Conservation (phyloP, 2,329 filamentous ascomycete species). For the Lecanicillium sp. region DNA sequence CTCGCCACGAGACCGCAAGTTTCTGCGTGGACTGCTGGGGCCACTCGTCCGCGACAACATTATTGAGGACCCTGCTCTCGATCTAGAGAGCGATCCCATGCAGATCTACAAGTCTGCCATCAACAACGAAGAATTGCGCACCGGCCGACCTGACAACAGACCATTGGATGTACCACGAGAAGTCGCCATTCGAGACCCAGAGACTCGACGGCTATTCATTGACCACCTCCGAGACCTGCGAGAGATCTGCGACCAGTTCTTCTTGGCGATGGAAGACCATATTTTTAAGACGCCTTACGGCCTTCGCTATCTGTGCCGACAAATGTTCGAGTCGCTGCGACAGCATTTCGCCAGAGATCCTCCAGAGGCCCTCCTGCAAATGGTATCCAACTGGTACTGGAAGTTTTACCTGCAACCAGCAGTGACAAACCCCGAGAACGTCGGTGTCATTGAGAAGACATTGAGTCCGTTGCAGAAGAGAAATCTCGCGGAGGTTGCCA, state of each 20-base stretch:
- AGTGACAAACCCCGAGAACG: conserved; percentile 81
- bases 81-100: conserved; percentile 93
- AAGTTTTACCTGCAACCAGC: conserved; percentile 88
- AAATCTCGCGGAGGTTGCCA: conserved; percentile 83
- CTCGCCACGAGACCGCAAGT: conserved; percentile 87
- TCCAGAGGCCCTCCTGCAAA: conserved; percentile 68
- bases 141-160: conserved; percentile 73
- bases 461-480: conserved; percentile 87
- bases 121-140: conserved; percentile 94
- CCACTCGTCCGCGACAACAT: conserved; percentile 85
- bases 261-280: conserved; percentile 72
- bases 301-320: conserved; percentile 76
- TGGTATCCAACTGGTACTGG: conserved; percentile 90
- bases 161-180: conserved; percentile 82
- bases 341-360: conserved; percentile 74
- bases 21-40: conserved; percentile 77
- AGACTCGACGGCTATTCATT: conserved; percentile 88
- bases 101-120: conserved; percentile 94
- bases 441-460: conserved; percentile 84
- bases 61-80: conserved; percentile 81
- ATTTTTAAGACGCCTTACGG: conserved; percentile 89
- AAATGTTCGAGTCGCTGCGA: conserved; percentile 74
- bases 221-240: conserved; percentile 88
- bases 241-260: conserved; percentile 89
- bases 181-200: conserved; percentile 88